Base-by-base conservation (phyloP, 1,139 yeast species). In the Kurtzmaniella natalensis region DNA sequence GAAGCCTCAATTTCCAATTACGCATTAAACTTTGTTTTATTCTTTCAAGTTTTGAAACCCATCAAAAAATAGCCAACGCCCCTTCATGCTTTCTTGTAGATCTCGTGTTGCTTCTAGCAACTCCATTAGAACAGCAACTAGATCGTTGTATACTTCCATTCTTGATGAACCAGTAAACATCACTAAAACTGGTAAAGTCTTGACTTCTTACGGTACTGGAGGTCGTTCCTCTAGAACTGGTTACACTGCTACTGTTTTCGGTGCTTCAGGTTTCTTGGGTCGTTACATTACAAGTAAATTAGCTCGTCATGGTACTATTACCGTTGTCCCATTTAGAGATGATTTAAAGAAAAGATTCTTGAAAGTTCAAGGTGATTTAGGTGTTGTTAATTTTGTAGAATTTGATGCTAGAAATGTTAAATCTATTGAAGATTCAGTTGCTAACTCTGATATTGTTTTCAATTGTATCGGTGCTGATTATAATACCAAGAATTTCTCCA, bases 141-240 rank as follows among this genome's bases (percentile, higher is more conserved):
- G 75, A 51, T 45, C 62, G 37, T 41, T 69, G 40, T 62, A 65
- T 47, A 64, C 72, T 13, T 61, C 73, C 18, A 69, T 63, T 28
- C 58, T 69, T 43, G 71, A 64, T 29, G 60, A 66, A 11, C 95
- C 86, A 56, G 65, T 86, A 50, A 81, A 82, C 60, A 78, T 86
- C 57, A 81, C 94, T 41, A 71, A 78, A 46, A 68, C 72, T 37
- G 95, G 95, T 25, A 84, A 86, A 53, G 81, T 87, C 28, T 71
- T 78, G 47, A 57, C 82, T 35, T 59, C 84, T 16, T 70, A 70
- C 26, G 95, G 95, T 40, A 63, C 77, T 33, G 94, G 94, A 30
- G 95, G 95, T 27, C 73, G 87, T 43, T 82, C 94, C 7, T 85
- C 95, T 25, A 74, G 94, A 65, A 81, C 92, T n/a, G 95, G 95